Evolutionary conservation across 495 filamentous ascomycete species (phyloP).

Genomic region (Hypoxylon lienhwacheense): DNA sequence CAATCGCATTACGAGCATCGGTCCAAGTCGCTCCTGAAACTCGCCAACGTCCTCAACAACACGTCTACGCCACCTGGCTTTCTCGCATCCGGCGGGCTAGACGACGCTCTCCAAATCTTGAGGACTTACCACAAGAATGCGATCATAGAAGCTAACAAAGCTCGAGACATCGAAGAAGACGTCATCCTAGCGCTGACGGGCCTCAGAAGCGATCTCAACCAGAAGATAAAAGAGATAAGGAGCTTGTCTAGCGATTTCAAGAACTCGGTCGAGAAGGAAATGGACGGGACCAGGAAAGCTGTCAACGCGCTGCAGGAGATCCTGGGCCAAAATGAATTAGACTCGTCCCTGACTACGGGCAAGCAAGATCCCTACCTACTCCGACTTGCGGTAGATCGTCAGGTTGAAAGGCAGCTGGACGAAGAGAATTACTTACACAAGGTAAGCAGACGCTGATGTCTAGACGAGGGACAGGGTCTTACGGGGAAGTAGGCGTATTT

Average conservation of each 20-base stretch:
- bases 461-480: slow-evolving; percentile 15
- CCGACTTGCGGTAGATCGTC: slow-evolving; percentile 78
- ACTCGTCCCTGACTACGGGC: slow-evolving; percentile 71
- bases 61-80: slow-evolving; percentile 71
- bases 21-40: slow-evolving; percentile 77
- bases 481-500: slow-evolving; percentile 72
- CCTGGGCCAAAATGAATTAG: slow-evolving; percentile 73
- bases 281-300: slow-evolving; percentile 67
- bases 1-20: slow-evolving; percentile 87
- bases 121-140: slow-evolving; percentile 79
- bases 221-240: slow-evolving; percentile 98
- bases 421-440: slow-evolving; percentile 97
- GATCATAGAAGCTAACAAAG: slow-evolving; percentile 83
- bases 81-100: slow-evolving; percentile 74
- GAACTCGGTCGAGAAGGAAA: slow-evolving; percentile 81
- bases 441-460: slow-evolving; percentile 53
- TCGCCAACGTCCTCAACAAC: slow-evolving; percentile 82
- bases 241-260: slow-evolving; percentile 90
- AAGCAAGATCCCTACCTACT: slow-evolving; percentile 91
- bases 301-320: slow-evolving; percentile 79
- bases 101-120: slow-evolving; percentile 81
- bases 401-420: slow-evolving; percentile 88
- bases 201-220: slow-evolving; percentile 80
- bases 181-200: slow-evolving; percentile 86
- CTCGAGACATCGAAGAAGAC: slow-evolving; percentile 84